These are phyloP conservation scores for Coemansia asiatica DNA, from an alignment of 192 early-diverging fungal genomes.

Conservation along the genomic window DNA sequence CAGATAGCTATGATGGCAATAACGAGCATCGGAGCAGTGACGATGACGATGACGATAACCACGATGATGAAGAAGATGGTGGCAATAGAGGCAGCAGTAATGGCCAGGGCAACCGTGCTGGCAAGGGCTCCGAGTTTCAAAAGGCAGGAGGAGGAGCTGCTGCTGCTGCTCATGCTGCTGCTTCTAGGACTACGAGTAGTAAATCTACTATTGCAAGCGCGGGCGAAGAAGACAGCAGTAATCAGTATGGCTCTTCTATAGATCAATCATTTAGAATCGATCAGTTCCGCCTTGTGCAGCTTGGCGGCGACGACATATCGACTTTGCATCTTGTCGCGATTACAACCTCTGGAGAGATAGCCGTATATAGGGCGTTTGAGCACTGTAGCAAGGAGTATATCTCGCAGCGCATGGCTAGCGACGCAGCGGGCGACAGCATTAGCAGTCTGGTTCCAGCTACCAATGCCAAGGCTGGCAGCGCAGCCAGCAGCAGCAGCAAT, in stretches of 20 bases:
- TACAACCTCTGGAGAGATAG: constrained; percentile 36
- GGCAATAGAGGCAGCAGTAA: neutral
- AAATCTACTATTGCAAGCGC: neutral
- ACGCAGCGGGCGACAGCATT: neutral
- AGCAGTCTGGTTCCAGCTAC: neutral
- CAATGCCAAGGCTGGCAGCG: too few species aligned
- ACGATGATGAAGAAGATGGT: neutral
- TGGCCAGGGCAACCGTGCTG: neutral
- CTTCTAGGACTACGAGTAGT: too few species aligned
- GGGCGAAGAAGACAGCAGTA: neutral
- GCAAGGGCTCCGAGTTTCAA: neutral
- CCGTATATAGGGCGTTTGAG: constrained; percentile 47
- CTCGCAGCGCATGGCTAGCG: constrained; percentile 1
- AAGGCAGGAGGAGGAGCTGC: too few species aligned
- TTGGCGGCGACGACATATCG: constrained; percentile 29
- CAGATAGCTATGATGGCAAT: neutral
- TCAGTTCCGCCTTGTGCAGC: constrained; percentile 39
- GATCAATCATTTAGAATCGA: constrained; percentile 11
- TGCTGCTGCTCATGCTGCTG: too few species aligned
- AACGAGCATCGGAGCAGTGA: constrained; percentile 10
- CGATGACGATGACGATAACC: constrained; percentile 7
- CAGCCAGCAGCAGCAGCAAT: neutral
- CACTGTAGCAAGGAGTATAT: constrained; percentile 25
- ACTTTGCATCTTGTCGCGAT: constrained; percentile 29
- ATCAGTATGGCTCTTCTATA: neutral